A percentile compares a stretch with the other conserved stretches of the same genome.
Conservation (phyloP, 2,329 filamentous ascomycete species). For the Hypoxylon sp. region DNA sequence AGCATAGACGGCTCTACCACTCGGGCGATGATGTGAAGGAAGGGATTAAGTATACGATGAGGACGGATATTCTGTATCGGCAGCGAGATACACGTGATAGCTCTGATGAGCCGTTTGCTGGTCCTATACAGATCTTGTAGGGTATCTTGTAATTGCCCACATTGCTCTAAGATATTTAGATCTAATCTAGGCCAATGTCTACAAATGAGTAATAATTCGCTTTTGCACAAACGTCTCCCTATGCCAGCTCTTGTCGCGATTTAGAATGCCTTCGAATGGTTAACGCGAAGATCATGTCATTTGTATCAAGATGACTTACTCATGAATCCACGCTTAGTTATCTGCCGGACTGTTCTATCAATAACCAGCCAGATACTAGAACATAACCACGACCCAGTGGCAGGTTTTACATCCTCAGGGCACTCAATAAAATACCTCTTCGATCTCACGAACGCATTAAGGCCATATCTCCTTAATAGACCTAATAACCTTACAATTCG, state of each 20-base stretch:
- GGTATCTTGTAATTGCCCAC: not conserved
- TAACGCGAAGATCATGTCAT: not conserved
- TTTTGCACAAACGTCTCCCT: not conserved
- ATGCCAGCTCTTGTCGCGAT: not conserved
- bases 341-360: not conserved
- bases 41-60: slow-evolving; percentile 70
- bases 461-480: slow-evolving; percentile 57
- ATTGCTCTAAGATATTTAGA: not conserved
- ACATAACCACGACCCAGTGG: no score
- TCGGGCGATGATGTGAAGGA: slow-evolving; percentile 66
- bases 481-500: slow-evolving; percentile 61
- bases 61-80: slow-evolving; percentile 68
- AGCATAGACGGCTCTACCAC: slow-evolving; percentile 67
- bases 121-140: not conserved
- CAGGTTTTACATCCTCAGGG: not conserved
- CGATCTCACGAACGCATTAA: slow-evolving; percentile 15
- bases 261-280: not conserved
- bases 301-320: not conserved
- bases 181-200: not conserved
- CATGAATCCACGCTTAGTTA: not conserved
- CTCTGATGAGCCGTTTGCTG: not conserved
- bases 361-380: not conserved
- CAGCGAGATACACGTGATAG: not conserved
- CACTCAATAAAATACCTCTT: not conserved
- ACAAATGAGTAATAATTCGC: not conserved